Conservation (phyloP, 345 rosid genomes). For the Brassica juncea region DNA sequence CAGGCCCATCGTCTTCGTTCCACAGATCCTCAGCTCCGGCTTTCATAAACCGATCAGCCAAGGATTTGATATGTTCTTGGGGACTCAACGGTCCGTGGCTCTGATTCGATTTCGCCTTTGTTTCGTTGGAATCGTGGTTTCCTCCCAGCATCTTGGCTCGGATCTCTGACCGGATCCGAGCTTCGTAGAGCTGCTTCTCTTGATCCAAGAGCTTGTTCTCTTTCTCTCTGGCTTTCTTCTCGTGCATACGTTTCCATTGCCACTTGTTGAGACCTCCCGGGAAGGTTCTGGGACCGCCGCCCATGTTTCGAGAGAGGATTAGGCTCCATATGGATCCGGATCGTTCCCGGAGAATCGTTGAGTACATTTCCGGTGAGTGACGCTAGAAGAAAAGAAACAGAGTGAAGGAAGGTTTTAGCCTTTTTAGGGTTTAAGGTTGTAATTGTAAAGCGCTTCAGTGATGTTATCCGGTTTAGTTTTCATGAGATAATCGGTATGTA, state of each 20-base stretch:
- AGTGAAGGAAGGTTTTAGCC: not conserved
- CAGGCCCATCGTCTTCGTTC: constrained; percentile 82
- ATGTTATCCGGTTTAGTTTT: constrained; percentile 20
- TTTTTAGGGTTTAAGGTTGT: constrained; percentile 35
- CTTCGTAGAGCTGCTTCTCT: constrained; percentile 87
- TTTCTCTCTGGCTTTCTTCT: constrained; percentile 88
- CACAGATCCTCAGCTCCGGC: constrained; percentile 91
- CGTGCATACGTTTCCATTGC: constrained; percentile 99
- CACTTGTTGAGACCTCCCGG: constrained; percentile 95
- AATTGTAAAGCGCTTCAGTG: not conserved
- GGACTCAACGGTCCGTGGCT: constrained; percentile 61
- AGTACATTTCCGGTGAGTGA: constrained; percentile 31
- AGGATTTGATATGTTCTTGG: constrained; percentile 59
- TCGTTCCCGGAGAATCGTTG: constrained; percentile 39
- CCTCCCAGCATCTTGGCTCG: constrained; percentile 53
- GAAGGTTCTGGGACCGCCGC: constrained; percentile 94
- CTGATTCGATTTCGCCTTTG: constrained; percentile 5
- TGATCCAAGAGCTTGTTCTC: constrained; percentile 82
- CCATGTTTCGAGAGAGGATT: constrained; percentile 65
- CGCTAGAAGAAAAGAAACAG: not conserved
- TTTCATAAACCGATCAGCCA: constrained; percentile 90
- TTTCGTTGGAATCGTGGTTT: constrained; percentile 30
- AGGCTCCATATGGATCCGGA: constrained; percentile 38
- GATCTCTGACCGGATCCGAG: constrained; percentile 72
- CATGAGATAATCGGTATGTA: not conserved